A percentile compares a stretch with the other conserved stretches of the same genome.
These are phyloP conservation scores for Apophysomyces trapeziformis DNA, from an alignment of 371 early-diverging fungal genomes.

Conservation along the genomic window DNA sequence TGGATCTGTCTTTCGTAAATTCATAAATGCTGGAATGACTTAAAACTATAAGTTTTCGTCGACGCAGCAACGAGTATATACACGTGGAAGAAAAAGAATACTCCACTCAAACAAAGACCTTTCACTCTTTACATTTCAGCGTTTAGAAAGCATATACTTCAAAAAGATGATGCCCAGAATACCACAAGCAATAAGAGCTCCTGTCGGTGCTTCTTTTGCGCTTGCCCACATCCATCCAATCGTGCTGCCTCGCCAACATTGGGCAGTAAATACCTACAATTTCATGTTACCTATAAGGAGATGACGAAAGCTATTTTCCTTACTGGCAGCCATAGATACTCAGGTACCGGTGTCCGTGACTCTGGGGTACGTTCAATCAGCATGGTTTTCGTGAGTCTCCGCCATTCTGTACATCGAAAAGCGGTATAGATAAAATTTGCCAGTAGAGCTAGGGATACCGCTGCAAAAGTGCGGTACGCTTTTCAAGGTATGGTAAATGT, in stretches of 20 bases:
- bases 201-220: neutral
- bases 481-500: neutral
- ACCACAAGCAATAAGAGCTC: neutral
- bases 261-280: neutral
- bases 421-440: neutral
- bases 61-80: too few species aligned
- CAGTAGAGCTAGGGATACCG: neutral
- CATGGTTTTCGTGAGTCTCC: neutral
- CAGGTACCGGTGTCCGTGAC: conserved; percentile 7
- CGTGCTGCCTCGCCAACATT: neutral
- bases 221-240: conserved; percentile 7
- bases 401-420: conserved; percentile 1
- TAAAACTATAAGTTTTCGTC: too few species aligned
- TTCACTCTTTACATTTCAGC: neutral
- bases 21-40: too few species aligned
- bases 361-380: conserved; percentile 6
- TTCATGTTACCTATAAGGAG: neutral
- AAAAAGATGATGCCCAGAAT: neutral
- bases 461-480: neutral
- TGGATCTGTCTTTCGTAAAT: too few species aligned
- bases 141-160: neutral
- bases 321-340: conserved; percentile 2
- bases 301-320: neutral
- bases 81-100: too few species aligned
- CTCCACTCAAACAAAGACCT: conserved; percentile 17